A percentile compares a stretch with the other conserved stretches of the same genome.
These are phyloP conservation scores for Phytophthora sp. DNA, from an alignment of 352 stramenopile species.

Conservation along the genomic window DNA sequence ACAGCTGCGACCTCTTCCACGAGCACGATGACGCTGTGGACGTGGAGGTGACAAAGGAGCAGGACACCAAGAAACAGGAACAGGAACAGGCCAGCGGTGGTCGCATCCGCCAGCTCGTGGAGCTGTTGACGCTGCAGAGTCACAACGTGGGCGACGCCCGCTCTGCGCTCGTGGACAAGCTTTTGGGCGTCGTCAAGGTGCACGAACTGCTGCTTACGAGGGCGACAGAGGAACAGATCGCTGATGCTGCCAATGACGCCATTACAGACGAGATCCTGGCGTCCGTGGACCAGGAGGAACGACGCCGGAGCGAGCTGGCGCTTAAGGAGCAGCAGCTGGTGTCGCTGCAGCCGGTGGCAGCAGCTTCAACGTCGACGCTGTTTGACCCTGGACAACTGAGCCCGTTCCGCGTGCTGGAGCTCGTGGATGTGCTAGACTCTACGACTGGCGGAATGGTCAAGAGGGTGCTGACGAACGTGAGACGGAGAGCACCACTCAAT, in stretches of 20 bases:
- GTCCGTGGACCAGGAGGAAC: slow-evolving; percentile 66
- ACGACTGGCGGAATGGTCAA: slow-evolving; percentile 81
- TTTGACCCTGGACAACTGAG: slow-evolving; percentile 43
- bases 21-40: slow-evolving; percentile 21
- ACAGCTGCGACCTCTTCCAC: slow-evolving; percentile 52
- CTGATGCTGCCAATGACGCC: slow-evolving; percentile 67
- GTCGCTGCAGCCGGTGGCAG: not conserved
- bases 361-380: slow-evolving; percentile 14
- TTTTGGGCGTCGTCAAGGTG: slow-evolving; percentile 61
- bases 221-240: slow-evolving; percentile 75
- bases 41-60: not conserved
- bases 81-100: slow-evolving; percentile 32
- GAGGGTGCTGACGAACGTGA: slow-evolving; percentile 73
- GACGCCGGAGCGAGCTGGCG: slow-evolving; percentile 42
- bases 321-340: slow-evolving; percentile 19
- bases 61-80: slow-evolving; percentile 2
- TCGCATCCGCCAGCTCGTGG: slow-evolving; percentile 61
- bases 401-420: slow-evolving; percentile 71
- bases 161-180: slow-evolving; percentile 58
- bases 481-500: slow-evolving; percentile 51
- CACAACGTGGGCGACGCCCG: slow-evolving; percentile 52
- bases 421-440: slow-evolving; percentile 79
- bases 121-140: slow-evolving; percentile 73
- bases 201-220: slow-evolving; percentile 70
- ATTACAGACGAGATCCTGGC: slow-evolving; percentile 78